These are phyloP conservation scores for Eimeria praecox DNA, from an alignment of 169 alveolate genomes.

Conservation along the genomic window DNA sequence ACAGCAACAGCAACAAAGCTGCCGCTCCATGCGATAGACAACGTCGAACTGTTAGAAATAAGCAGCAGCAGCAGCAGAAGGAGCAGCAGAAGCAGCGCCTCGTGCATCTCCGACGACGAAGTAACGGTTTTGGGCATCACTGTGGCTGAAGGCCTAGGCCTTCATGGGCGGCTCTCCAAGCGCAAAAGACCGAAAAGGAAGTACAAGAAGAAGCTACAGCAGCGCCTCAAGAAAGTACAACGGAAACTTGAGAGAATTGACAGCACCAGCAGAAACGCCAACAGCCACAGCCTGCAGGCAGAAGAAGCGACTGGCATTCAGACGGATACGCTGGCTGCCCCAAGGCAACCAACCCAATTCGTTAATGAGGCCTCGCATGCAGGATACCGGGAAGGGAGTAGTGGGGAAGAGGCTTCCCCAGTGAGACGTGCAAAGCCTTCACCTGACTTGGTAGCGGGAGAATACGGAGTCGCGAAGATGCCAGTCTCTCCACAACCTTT, in stretches of 20 bases:
- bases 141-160: neutral
- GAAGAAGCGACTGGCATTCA: neutral
- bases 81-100: conserved; percentile 26
- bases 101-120: conserved; percentile 38
- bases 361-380: conserved; percentile 28
- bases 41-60: conserved; percentile 1
- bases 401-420: conserved; percentile 23
- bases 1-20: neutral
- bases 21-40: neutral
- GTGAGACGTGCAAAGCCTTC: neutral
- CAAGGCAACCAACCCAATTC: neutral
- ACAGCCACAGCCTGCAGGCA: neutral
- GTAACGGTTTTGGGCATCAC: conserved; percentile 37
- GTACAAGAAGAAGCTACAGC: conserved; percentile 52
- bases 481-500: neutral
- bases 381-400: conserved; percentile 8
- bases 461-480: neutral
- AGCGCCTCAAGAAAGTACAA: conserved; percentile 34
- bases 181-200: conserved; percentile 22
- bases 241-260: conserved; percentile 35
- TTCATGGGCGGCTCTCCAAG: conserved; percentile 1
- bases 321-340: neutral
- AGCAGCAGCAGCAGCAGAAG: conserved; percentile 17
- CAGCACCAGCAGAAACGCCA: conserved; percentile 23
- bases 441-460: neutral